Evolutionary conservation across 352 stramenopile genomes (phyloP).

Genomic region (Phytopythium boreale): DNA sequence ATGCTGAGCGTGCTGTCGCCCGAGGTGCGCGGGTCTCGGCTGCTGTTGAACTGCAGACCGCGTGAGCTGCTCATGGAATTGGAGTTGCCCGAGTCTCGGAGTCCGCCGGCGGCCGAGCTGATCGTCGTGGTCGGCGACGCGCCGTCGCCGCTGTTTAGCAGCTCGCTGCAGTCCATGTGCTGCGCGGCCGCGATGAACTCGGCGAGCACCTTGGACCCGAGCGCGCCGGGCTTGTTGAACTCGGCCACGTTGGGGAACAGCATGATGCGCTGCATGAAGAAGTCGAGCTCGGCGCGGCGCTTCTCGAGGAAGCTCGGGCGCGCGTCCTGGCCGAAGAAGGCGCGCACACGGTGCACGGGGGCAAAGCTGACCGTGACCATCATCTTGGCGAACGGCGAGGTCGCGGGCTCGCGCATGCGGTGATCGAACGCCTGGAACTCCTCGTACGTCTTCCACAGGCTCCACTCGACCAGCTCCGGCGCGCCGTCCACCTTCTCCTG

Average conservation of each 20-base stretch:
- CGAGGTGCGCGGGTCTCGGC: slow-evolving; percentile 13
- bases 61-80: slow-evolving; percentile 13
- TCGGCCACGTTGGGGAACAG: slow-evolving; percentile 67
- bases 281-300: slow-evolving; percentile 73
- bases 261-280: slow-evolving; percentile 83
- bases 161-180: slow-evolving; percentile 40
- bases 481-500: slow-evolving; percentile 36
- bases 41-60: slow-evolving; percentile 14
- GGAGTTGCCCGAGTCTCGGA: slow-evolving; percentile 25
- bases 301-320: slow-evolving; percentile 70
- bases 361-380: slow-evolving; percentile 83
- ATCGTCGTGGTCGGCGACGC: slow-evolving; percentile 21
- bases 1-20: slow-evolving; percentile 11
- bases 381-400: slow-evolving; percentile 69
- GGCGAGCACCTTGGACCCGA: slow-evolving; percentile 54
- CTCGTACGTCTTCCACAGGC: slow-evolving; percentile 76
- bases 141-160: slow-evolving; percentile 13
- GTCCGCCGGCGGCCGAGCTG: slow-evolving; percentile 18
- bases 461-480: slow-evolving; percentile 46
- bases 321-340: slow-evolving; percentile 76
- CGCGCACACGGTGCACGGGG: slow-evolving; percentile 57
- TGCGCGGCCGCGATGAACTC: slow-evolving; percentile 56
- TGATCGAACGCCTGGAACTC: slow-evolving; percentile 75
- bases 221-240: slow-evolving; percentile 35
- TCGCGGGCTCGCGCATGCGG: slow-evolving; percentile 45